phyloP scores from a whole-genome alignment of 1,284 basidiomycete species.

The Calocybe gambosa region DNA sequence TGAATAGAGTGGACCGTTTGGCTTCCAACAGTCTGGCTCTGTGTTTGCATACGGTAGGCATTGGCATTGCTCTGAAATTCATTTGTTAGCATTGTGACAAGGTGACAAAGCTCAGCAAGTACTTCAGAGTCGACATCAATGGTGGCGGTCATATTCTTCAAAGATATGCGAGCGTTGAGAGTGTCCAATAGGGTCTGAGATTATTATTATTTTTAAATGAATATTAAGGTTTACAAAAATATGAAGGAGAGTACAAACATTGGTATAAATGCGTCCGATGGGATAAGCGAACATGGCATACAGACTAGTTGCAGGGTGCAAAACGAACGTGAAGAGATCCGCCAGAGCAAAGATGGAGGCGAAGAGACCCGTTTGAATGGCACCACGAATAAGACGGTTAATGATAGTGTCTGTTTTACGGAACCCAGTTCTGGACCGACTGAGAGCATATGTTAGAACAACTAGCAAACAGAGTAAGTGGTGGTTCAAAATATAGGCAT shows the following conservation, averaged over 20 bases:
- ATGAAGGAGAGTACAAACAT: conserved; percentile 17
- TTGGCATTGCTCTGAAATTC: conserved; percentile 10
- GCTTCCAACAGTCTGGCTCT: conserved; percentile 21
- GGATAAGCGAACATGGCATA: conserved; percentile 38
- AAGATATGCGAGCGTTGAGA: conserved; percentile 28
- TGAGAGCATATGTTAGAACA: conserved; percentile 26
- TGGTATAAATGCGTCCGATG: conserved; percentile 35
- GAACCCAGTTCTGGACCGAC: conserved; percentile 35
- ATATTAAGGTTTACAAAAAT: neutral
- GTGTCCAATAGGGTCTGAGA: conserved; percentile 35
- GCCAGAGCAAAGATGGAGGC: conserved; percentile 35
- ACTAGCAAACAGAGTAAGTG: conserved; percentile 12
- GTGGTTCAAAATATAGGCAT: neutral
- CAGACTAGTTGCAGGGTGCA: conserved; percentile 27
- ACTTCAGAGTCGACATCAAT: conserved; percentile 30
- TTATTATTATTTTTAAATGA: neutral
- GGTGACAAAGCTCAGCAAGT: neutral
- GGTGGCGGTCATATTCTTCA: conserved; percentile 24
- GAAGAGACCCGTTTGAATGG: conserved; percentile 38
- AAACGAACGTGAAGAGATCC: conserved; percentile 31
- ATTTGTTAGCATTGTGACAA: neutral
- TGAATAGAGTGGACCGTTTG: conserved; percentile 27
- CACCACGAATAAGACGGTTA: conserved; percentile 36
- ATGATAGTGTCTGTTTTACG: conserved; percentile 34
- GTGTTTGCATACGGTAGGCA: conserved; percentile 29